Evolutionary conservation across 371 early-diverging fungal genomes (phyloP).

Genomic region (Saksenaea vasiformis): DNA sequence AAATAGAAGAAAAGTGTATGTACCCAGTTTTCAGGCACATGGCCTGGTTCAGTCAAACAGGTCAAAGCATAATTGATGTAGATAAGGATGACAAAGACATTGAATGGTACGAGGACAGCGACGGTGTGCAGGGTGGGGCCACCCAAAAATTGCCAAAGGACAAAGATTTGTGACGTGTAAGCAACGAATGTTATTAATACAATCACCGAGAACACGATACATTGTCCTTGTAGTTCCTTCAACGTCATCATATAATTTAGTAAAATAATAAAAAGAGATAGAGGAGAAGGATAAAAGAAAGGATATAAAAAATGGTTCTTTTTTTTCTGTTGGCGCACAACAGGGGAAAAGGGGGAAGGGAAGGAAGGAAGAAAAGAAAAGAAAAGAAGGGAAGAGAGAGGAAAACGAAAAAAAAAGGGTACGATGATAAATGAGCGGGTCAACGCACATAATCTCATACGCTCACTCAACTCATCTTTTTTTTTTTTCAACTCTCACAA

Average conservation of each 20-base stretch:
- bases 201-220: conserved; percentile 30
- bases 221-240: conserved; percentile 26
- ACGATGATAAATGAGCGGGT: background rate
- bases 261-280: conserved; percentile 5
- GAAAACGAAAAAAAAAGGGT: background rate
- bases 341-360: background rate
- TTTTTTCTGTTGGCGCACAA: background rate
- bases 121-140: conserved; percentile 25
- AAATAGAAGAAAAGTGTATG: conserved; percentile 7
- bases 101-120: conserved; percentile 64
- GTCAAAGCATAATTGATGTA: conserved; percentile 84
- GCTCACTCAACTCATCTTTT: background rate
- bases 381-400: background rate
- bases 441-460: background rate
- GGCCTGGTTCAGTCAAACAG: conserved; percentile 78
- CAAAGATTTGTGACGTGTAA: conserved; percentile 45
- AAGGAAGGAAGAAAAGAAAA: background rate
- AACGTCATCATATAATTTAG: conserved; percentile 12
- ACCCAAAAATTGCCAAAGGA: conserved; percentile 41
- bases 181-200: conserved; percentile 31
- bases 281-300: conserved; percentile 1
- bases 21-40: conserved; percentile 75
- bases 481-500: background rate
- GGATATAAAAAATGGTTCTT: background rate
- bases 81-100: conserved; percentile 64